Evolutionary conservation across 495 filamentous ascomycete genomes (phyloP), one percentile per base, ranked within the genome.

Genomic region (Lepidopterella palustris): DNA sequence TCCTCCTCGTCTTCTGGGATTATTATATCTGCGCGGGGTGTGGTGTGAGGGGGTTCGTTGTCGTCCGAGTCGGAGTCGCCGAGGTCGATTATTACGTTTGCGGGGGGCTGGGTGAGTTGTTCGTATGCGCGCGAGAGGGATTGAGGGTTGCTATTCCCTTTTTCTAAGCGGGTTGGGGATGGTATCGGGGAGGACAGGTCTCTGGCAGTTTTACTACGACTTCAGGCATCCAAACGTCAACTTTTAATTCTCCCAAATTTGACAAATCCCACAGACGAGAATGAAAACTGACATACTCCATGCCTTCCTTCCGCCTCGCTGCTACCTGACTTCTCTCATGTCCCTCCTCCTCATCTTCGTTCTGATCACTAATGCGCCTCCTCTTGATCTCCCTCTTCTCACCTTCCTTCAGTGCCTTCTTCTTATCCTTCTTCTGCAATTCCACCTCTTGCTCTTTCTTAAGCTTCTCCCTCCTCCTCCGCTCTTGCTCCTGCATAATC

Each of bases 401-500:
- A 23, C 39, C 53, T 21, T 42, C 28, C 42, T 56, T 51, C 32
- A 40, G 29, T 39, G 47, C 51, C 9, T 8, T 11, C 27, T 59
- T 24, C n/a, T n/a, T n/a, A n/a, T n/a, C n/a, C 42, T 55, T 52
- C 15, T 45, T 28, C 53, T 55, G 39, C 40, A 61, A 39, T 31
- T 60, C 57, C 42, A 45, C 49, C 31, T 66, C 31, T 9, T 60
- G 27, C 57, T 40, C 2, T 28, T 35, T 54, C 1, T 27, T 15
- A 18, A 32, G 20, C 50, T 60, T 39, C 51, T n/a, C 58, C 29
- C 29, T 27, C 25, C 57, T 50, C 26, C 52, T 42, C 48, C 40
- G 25, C 23, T 49, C 31, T 42, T 69, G 25, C 32, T 67, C 60
- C 13, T 49, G 57, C 23, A 62, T 48, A 28, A 69, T 64, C 23